These are phyloP conservation scores for Plectosphaerella cucumerina DNA, from an alignment of 2,329 filamentous ascomycete genomes.

Conservation along the genomic window DNA sequence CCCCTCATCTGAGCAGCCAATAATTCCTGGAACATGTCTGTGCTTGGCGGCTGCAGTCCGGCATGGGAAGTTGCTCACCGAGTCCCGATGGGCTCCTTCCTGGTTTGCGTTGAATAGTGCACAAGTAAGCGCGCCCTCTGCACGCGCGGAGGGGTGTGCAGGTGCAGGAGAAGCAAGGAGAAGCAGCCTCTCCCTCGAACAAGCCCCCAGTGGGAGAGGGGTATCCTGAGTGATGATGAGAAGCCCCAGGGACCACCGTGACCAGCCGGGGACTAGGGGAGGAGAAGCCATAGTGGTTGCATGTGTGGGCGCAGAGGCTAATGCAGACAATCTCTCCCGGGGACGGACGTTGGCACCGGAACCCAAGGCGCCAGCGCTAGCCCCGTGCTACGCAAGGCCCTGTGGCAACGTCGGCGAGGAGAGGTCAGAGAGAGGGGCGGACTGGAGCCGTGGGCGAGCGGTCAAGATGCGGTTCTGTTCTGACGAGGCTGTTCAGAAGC, in stretches of 20 bases:
- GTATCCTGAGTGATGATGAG: background rate
- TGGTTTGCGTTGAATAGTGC: no score
- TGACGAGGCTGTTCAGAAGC: background rate
- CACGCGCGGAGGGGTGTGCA: background rate
- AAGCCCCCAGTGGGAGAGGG: background rate
- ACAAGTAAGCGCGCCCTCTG: no score
- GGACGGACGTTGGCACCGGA: constrained; percentile 1
- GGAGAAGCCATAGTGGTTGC: background rate
- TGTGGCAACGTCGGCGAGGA: background rate
- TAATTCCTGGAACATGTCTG: constrained; percentile 8
- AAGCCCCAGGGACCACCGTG: background rate
- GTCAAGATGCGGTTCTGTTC: background rate
- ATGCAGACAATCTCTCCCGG: constrained; percentile 3
- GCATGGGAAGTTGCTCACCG: background rate
- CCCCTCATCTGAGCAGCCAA: constrained; percentile 3
- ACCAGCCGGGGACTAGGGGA: background rate
- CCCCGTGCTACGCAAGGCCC: background rate
- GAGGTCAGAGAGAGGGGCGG: background rate
- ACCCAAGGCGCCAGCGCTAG: background rate
- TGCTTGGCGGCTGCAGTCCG: constrained; percentile 8
- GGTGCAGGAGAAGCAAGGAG: background rate
- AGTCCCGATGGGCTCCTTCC: background rate
- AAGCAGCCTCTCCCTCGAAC: no score
- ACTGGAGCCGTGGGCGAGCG: background rate
- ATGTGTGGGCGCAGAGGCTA: constrained; percentile 1